Percentiles rank a stretch among this genome's conserved stretches.
phyloP scores from a whole-genome alignment of 208 protist genomes.

The Trypanosoma cruzi region DNA sequence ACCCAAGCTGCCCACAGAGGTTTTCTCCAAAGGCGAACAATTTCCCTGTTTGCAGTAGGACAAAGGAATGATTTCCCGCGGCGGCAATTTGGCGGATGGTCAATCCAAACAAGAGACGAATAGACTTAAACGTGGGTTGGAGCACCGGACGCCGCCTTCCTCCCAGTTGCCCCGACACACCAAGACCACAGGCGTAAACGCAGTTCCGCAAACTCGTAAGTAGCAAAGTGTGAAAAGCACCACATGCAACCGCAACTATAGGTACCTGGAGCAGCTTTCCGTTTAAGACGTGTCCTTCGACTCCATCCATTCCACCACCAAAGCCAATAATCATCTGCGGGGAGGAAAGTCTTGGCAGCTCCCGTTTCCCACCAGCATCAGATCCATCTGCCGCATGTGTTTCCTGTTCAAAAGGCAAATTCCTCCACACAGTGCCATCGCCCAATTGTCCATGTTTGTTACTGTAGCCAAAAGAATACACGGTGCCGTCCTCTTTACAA shows the following conservation, averaged over 20 bases:
- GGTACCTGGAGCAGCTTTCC: constrained; percentile 20
- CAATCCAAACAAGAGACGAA: constrained; percentile 79
- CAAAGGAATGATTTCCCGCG: constrained; percentile 76
- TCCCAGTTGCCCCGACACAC: constrained; percentile 68
- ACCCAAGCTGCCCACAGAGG: constrained; percentile 73
- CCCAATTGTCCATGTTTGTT: constrained; percentile 87
- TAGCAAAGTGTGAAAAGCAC: constrained; percentile 72
- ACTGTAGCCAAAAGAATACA: constrained; percentile 77
- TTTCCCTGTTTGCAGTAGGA: constrained; percentile 69
- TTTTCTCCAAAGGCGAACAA: constrained; percentile 87
- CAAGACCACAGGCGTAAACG: constrained; percentile 79
- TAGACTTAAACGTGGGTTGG: constrained; percentile 68
- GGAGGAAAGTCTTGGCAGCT: constrained; percentile 28
- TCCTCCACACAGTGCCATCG: constrained; percentile 72
- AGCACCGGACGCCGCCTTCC: constrained; percentile 40
- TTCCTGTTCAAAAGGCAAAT: not conserved
- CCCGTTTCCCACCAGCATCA: constrained; percentile 8
- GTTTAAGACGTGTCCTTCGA: constrained; percentile 21
- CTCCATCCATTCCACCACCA: constrained; percentile 19
- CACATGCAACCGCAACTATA: constrained; percentile 64
- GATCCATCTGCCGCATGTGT: constrained; percentile 3
- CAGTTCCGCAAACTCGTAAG: constrained; percentile 48
- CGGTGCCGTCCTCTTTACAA: constrained; percentile 67
- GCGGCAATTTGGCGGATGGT: constrained; percentile 55
- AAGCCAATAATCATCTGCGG: constrained; percentile 47